Base-by-base conservation (phyloP, 345 rosid genomes). In the Hibiscus mutabilis region DNA sequence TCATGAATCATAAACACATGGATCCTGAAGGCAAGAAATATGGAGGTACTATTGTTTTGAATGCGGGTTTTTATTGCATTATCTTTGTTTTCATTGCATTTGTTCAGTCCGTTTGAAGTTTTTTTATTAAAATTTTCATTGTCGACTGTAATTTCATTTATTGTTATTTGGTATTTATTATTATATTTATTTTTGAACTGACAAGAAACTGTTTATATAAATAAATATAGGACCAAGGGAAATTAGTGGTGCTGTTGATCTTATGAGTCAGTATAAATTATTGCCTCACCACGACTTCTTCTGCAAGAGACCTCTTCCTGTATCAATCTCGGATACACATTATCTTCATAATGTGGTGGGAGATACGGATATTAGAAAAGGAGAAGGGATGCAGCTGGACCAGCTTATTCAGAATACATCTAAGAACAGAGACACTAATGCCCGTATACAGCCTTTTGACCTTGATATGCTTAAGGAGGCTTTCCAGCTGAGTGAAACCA, bases 381-480 rank as follows among this genome's bases (percentile, higher is more conserved):
- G 97, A 72, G 97, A 89, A 52, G 97, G 93, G 60, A 91, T 93
- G 98, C 93, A 89, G 79, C 69, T 93, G 78, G 87, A 84, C 81
- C 97, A 89, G 79, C 92, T 91, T 78, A 70, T 85, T 74, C 87
- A 85, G 69, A 84, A 68, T 76, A 49, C 76, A 31, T 76, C 82
- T 40, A 70, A 77, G 66, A 73, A 79, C 70, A 81, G 85, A 75
- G 91, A 84, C 68, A 65, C 81, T 21, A 81, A 73, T 75, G 71
- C 80, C 19, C 82, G 77, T 18, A 89, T 91, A 73, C 87, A 74
- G 68, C 89, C 93, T 58, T 93, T 93, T 76, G 96, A 58, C 9
- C 3, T 58, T 58, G 61, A 58, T 58, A 58, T 58, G 25, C 61
- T 58, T 58, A 58, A 58, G 58, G 92, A 89, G 71, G 93, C 93